These are phyloP conservation scores for Carallia brachiata DNA, from an alignment of 345 rosid species.

Conservation along the genomic window DNA sequence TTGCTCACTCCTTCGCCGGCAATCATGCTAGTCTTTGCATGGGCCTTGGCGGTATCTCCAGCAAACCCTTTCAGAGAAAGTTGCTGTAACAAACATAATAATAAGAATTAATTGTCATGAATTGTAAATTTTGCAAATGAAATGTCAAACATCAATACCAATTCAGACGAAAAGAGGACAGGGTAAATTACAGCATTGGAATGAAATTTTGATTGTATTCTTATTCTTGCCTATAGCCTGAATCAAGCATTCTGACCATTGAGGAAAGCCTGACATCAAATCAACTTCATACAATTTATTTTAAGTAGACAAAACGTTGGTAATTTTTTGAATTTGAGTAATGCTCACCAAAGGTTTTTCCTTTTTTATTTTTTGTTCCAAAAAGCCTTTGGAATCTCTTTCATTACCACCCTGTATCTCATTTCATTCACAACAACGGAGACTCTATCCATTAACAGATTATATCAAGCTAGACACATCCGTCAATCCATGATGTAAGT, in stretches of 20 bases:
- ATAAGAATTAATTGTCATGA: slow-evolving; percentile 21
- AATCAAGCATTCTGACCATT: neutral
- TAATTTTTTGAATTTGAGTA: neutral
- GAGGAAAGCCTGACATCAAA: neutral
- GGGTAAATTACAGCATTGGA: too few relatives aligned
- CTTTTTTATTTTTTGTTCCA: neutral
- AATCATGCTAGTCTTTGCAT: slow-evolving; percentile 97
- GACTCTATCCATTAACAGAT: too few relatives aligned
- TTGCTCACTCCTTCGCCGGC: slow-evolving; percentile 99
- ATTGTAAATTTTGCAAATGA: neutral
- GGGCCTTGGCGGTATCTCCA: slow-evolving; percentile 97
- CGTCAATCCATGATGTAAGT: too few relatives aligned
- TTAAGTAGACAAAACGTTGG: neutral
- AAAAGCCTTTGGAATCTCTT: neutral
- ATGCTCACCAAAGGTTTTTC: too few relatives aligned
- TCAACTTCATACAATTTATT: neutral
- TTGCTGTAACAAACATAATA: slow-evolving; percentile 56
- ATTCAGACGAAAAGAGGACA: too few relatives aligned
- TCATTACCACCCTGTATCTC: too few relatives aligned
- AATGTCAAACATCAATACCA: neutral
- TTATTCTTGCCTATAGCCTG: neutral
- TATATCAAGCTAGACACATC: too few relatives aligned
- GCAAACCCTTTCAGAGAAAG: slow-evolving; percentile 98
- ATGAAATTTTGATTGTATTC: neutral
- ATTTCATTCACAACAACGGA: too few relatives aligned